Conservation (phyloP, 176 grass and related monocot genomes). For the Thalia dealbata region DNA sequence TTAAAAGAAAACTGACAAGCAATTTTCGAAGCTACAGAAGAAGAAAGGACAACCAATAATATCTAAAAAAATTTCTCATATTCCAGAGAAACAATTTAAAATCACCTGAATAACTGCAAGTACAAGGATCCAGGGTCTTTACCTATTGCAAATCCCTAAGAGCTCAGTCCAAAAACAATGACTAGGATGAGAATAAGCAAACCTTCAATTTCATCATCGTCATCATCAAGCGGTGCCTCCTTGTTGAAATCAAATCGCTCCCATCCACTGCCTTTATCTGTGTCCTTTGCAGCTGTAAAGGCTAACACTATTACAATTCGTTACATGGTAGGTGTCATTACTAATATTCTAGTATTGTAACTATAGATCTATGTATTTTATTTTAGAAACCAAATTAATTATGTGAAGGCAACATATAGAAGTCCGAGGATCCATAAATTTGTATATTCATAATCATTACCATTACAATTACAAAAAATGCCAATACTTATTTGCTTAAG, state of each 20-base stretch:
- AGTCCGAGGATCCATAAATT: no score
- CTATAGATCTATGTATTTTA: no score
- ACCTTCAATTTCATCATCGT: slow-evolving; percentile 63
- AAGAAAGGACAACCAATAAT: neutral
- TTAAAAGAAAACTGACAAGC: no score
- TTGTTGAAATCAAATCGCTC: slow-evolving; percentile 92
- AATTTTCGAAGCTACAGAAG: neutral
- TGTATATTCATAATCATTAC: no score
- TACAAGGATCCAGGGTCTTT: neutral
- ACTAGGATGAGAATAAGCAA: neutral
- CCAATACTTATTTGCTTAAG: no score
- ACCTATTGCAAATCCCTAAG: neutral
- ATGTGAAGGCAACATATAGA: no score
- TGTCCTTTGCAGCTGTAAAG: slow-evolving; percentile 71
- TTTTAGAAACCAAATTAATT: neutral
- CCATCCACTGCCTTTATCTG: slow-evolving; percentile 56
- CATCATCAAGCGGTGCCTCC: slow-evolving; percentile 85
- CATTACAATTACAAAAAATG: no score
- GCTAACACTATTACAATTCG: neutral
- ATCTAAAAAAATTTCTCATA: neutral
- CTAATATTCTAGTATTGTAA: no score
- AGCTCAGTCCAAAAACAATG: neutral
- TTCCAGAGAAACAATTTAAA: neutral
- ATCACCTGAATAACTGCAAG: neutral
- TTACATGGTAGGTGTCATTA: no score